Base-by-base conservation (phyloP, 129 eudicot species). In the Gnaphalium uliginosum region DNA sequence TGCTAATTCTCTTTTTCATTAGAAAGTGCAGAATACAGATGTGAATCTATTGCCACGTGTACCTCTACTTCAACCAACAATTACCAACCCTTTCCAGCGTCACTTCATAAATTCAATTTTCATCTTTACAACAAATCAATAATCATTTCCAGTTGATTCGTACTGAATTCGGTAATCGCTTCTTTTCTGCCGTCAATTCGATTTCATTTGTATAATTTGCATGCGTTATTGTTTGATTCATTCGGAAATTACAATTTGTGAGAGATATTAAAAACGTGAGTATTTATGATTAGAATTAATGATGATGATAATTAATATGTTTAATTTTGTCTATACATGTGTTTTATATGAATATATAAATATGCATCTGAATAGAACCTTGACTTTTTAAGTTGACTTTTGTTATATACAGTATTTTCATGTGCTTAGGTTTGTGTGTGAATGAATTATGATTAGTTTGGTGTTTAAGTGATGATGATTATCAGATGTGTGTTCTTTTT, bases 311-410 rank as follows among this genome's bases (percentile, higher is more conserved):
- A 43, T 2, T 14, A 14, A 43, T 10, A 2, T 13, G 70, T 48
- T 4, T 63, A 41, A 27, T 46, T 63, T 48, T 10, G 30, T 63
- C 24, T 25, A n/a, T 18, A 32, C 33, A 50, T 32, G 30, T 72
- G 50, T 33, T 72, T 4, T 56, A 17, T 43, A 17, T 53, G 46
- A 17, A 19, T 19, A 8, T 53, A 1, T n/a, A n/a, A n/a, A n/a
- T 48, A 1, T 61, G 14, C 8, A 7, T 39, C 68, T 33, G 8
- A 58, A 63, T 57, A 8, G 8, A 29, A 75, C 79, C 72, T 74
- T 74, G 78, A 59, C 78, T 60, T 60, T n/a, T 73, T 73, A 46
- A 39, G 50, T 33, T 29, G 60, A 61, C 78, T 74, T 74, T 74
- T 41, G 6, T 3, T 53, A 53, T 53, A 53, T 53, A 0, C 59